Percentiles rank a stretch among this genome's conserved stretches.
These are phyloP conservation scores for Pseudopithomyces chartarum DNA, from an alignment of 2,329 filamentous ascomycete genomes.

Conservation along the genomic window DNA sequence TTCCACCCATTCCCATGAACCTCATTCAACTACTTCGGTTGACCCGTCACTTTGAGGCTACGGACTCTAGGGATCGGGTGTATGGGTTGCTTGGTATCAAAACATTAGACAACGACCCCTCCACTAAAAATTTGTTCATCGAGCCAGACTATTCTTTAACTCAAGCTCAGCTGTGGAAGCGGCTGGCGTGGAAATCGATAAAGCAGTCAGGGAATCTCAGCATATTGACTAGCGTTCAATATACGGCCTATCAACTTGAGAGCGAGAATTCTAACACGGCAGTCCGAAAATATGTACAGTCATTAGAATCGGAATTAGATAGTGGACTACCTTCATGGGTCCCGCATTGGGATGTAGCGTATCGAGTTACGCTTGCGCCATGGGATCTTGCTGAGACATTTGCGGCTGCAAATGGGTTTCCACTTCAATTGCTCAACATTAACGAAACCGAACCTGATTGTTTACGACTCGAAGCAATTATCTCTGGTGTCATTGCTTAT, in stretches of 20 bases:
- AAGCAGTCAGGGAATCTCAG: neutral
- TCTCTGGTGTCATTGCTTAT: slow-evolving; percentile 6
- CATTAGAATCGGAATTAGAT: neutral
- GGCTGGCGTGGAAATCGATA: neutral
- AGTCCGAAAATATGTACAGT: neutral
- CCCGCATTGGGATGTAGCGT: slow-evolving; percentile 6
- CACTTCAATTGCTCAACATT: neutral
- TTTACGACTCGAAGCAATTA: slow-evolving; percentile 8
- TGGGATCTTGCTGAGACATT: slow-evolving; percentile 11
- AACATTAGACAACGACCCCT: neutral
- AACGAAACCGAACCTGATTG: neutral
- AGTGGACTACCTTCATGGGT: slow-evolving; percentile 2
- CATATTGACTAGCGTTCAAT: slow-evolving; percentile 17
- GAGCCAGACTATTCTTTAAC: slow-evolving; percentile 15
- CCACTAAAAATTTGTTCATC: neutral
- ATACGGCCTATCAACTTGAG: slow-evolving; percentile 4
- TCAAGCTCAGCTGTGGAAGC: neutral
- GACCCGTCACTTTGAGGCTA: slow-evolving; percentile 17
- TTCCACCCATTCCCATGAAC: neutral
- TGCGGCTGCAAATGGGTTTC: slow-evolving; percentile 7
- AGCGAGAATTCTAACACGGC: neutral
- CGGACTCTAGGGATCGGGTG: slow-evolving; percentile 16
- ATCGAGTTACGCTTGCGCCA: slow-evolving; percentile 9
- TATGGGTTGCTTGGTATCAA: slow-evolving; percentile 14
- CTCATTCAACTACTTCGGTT: slow-evolving; percentile 14